phyloP scores from a whole-genome alignment of 768 basidiomycete species.

The Cyclocybe aegerita region DNA sequence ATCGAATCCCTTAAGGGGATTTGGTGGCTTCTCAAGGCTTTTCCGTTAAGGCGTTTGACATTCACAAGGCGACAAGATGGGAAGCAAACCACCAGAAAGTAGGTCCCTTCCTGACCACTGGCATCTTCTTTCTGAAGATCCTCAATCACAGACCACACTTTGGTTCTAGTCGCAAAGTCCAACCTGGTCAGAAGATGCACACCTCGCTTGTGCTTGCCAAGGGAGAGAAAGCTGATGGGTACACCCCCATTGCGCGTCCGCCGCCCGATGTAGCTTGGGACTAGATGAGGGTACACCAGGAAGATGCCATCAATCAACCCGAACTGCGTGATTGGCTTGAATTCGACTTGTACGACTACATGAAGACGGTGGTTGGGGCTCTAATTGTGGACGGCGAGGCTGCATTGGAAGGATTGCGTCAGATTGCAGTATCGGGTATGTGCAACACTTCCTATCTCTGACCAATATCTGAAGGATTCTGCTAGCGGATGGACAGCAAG shows the following conservation, averaged over 20 bases:
- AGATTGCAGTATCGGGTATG: slow-evolving; percentile 5
- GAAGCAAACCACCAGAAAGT: slow-evolving; percentile 9
- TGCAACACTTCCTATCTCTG: not conserved
- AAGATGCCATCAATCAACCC: not conserved
- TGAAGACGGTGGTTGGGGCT: not conserved
- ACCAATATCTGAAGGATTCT: not conserved
- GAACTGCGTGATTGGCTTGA: slow-evolving; percentile 4
- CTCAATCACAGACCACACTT: slow-evolving; percentile 11
- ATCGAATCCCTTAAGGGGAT: slow-evolving; percentile 14
- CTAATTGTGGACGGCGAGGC: not conserved
- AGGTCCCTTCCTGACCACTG: not conserved
- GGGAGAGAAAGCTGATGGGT: not conserved
- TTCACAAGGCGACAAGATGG: not conserved
- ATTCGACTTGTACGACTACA: slow-evolving; percentile 8
- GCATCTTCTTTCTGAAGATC: not conserved
- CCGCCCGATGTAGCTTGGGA: not conserved
- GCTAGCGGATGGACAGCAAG: slow-evolving; percentile 11
- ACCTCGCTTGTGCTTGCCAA: slow-evolving; percentile 5
- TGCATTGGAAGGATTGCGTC: slow-evolving; percentile 1
- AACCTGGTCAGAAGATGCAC: slow-evolving; percentile 17
- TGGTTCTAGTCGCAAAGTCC: slow-evolving; percentile 14
- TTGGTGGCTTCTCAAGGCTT: slow-evolving; percentile 16
- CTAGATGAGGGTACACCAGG: slow-evolving; percentile 4
- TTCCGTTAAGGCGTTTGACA: slow-evolving; percentile 6
- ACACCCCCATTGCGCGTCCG: slow-evolving; percentile 14